Evolutionary conservation across 495 filamentous ascomycete species (phyloP), one percentile per base, ranked within the genome.

Genomic region (Rhizodiscina lignyota): DNA sequence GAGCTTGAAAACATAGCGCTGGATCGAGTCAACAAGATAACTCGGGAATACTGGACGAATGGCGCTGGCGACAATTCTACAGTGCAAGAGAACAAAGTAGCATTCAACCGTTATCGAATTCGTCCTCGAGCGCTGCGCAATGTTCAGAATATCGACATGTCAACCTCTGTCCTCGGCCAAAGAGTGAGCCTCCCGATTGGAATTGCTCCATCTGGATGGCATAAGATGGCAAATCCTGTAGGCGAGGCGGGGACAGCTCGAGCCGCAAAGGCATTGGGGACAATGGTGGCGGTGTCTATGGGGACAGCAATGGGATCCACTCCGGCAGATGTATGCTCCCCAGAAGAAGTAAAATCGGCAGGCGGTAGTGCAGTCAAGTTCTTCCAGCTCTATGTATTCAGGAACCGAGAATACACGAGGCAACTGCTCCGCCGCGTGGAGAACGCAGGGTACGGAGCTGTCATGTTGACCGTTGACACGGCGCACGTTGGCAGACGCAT

Each of bases 211-310:
- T 55, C 61, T 0, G 65, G 54, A 8, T 56, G 67, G 46, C 64
- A 66, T 17, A 53, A 45, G 19, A 44, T 66, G 29, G 59, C 61
- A 8, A 58, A 67, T 41, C 56, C 53, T 15, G 63, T 66, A 19
- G 66, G 66, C 18, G 66, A 70, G 36, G 22, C 62, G 5, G 65
- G 60, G 6, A 63, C 66, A 16, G 49, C 58, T 8, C 49, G 56
- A 6, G 64, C 63, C 6, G 57, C 54, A 18, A 55, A 52, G 5
- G 53, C 58, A 15, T 46, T 36, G 1, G 55, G 58, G 3, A 51
- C 75, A 23, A 43, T 47, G 18, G 74, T 76, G 68, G 63, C 57
- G 0, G 42, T 76, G 17, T 72, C 68, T 18, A 32, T 27, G 8
- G 24, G 24, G 13, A 13, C 47, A 62, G 19, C 35, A 51, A 32